Base-by-base conservation (phyloP, 331 rosid species). In the Malus hybrid region DNA sequence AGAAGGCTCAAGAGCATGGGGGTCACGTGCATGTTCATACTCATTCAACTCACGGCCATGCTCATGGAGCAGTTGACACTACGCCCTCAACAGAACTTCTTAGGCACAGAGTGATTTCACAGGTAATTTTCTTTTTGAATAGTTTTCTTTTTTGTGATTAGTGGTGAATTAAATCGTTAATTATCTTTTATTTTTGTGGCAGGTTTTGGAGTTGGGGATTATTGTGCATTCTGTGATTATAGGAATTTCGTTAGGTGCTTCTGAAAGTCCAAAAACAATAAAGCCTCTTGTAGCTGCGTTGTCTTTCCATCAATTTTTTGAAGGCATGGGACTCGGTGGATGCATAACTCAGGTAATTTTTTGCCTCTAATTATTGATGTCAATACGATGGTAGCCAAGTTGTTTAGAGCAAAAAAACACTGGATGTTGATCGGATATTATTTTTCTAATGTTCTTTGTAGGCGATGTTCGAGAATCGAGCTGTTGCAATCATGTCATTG, bases 311-410 rank as follows among this genome's bases (percentile, higher is more conserved):
- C 96, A 91, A 7, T 89, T 91, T 31, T 89, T 91, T 72, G 96
- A 89, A 10, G 97, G 93, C 63, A 85, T 87, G 90, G 95, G 91
- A 16, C 97, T 89, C 60, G 97, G 97, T 33, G 86, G 95, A 4
- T 85, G 93, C 69, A 89, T 91, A 27, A 46, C 80, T 67, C 94
- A 89, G 97, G 97, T 87, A 75, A 44, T 24, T 39, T 44, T 44
- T 44, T 44, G 15, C 15, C 50, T 10, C 11, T 3, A 42, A 42
- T 11, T 42, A 42, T 42, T 42, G 46, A 42, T 44, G 50, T 11
- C 50, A 11, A 44, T 18, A 6, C 2, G 59, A 5, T 6, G 0
- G 9, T 54, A 54, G 14, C 14, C 50, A 10, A 42, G 50, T 42
- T 42, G 14, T 12, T 42, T 10, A 42, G 15, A 44, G 50, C 50